A percentile compares a stretch with the other conserved stretches of the same genome.
phyloP scores from a whole-genome alignment of 2,329 filamentous ascomycete genomes.

The Hypoxylon sp. region DNA sequence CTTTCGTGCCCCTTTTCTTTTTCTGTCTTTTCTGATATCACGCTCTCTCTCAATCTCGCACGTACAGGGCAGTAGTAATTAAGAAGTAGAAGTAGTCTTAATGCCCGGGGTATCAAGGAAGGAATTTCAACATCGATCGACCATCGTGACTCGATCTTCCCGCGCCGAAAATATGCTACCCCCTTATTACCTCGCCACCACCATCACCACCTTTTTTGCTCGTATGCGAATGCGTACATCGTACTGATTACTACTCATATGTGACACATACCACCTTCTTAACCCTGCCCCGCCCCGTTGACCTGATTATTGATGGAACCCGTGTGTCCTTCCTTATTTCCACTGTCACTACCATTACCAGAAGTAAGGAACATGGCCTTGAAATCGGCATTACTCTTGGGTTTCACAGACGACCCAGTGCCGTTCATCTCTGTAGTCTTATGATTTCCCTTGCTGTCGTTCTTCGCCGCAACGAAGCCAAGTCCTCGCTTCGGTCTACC shows the following conservation, averaged over 20 bases:
- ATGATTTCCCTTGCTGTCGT: conserved; percentile 41
- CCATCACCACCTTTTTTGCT: background rate
- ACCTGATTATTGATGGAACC: conserved; percentile 9
- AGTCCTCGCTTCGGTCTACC: conserved; percentile 58
- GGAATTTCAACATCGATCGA: conserved; percentile 38
- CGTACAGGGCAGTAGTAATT: conserved; percentile 3
- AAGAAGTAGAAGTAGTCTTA: conserved; percentile 24
- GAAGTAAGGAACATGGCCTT: conserved; percentile 63
- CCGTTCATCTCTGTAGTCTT: conserved; percentile 40
- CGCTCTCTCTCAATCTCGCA: conserved; percentile 9
- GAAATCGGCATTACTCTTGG: conserved; percentile 70
- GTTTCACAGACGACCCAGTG: conserved; percentile 42
- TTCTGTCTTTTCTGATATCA: conserved; percentile 9
- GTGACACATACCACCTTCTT: conserved; percentile 8
- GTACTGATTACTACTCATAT: conserved; percentile 14
- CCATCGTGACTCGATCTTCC: conserved; percentile 33
- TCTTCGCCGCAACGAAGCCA: conserved; percentile 56
- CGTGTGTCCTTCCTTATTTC: conserved; percentile 15
- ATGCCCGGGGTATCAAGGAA: conserved; percentile 45
- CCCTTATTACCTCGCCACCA: conserved; percentile 18
- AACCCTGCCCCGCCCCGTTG: conserved; percentile 25
- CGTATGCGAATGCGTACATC: conserved; percentile 18
- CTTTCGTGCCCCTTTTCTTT: conserved; percentile 19
- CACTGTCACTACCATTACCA: conserved; percentile 19
- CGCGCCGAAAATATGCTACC: conserved; percentile 35